Base-by-base conservation (phyloP, 164 flowering plant species). In the Aristolochia fimbriata region DNA sequence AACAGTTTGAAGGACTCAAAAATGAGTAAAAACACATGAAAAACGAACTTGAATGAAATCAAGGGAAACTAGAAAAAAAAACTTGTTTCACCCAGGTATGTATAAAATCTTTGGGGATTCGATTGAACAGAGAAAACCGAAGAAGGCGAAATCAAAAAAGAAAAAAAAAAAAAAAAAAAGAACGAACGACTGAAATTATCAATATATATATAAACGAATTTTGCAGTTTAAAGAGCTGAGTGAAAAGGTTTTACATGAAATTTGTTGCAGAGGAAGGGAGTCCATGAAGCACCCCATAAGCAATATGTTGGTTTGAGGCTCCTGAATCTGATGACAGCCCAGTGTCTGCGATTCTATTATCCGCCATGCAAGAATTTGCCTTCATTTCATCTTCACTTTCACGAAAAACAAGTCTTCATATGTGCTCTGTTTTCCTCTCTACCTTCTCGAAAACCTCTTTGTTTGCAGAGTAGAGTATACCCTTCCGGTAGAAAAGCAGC, bases 281-380 rank as follows among this genome's bases (percentile, higher is more conserved):
- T 41, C 81, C 87, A 68, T 82, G 90, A 61, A 80, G 71, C 67
- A 76, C 47, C 21, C 82, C 69, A 71, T 81, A 90, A 45, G 85
- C 70, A 16, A 77, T 49, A 51, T 81, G 81, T 72, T 79, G 74
- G 55, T 70, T 77, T 70, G 95, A 78, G 60, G 91, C 75, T 22
- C 79, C 84, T 56, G 91, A 77, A 50, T 79, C 80, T 60, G 96
- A 73, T 60, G 96, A 73, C 31, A 86, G 69, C 73, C 81, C 81
- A 62, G 82, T 74, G 64, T 76, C 85, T 67, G 81, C 86, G 74
- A 84, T 55, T 70, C 96, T 75, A 19, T 88, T 80, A 70, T 71
- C 77, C 69, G 81, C 94, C 97, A 86, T 93, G 88, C 88, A 86
- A 73, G 27, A 63, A 56, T 59, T 17, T 43, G 16, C n/a, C 33